phyloP scores from a whole-genome alignment of 768 basidiomycete genomes.

The Agaricus blazei region DNA sequence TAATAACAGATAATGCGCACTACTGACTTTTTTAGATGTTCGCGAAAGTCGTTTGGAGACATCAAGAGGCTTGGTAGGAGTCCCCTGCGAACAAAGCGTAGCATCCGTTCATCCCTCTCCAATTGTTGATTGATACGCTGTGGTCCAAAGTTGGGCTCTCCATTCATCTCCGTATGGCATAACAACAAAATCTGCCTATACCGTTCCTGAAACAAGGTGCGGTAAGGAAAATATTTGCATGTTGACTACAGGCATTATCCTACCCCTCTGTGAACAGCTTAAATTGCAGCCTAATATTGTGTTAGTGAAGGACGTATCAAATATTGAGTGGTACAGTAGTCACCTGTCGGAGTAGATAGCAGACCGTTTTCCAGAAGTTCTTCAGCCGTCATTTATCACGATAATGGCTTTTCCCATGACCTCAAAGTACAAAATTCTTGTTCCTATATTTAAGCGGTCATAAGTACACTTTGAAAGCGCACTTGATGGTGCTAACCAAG shows the following conservation, averaged over 20 bases:
- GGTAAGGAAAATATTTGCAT: background rate
- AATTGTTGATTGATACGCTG: background rate
- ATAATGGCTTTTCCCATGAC: background rate
- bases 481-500: constrained; percentile 5
- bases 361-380: constrained; percentile 11
- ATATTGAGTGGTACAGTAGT: no score
- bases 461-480: background rate
- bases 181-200: background rate
- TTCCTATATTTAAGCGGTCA: background rate
- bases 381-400: constrained; percentile 7
- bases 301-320: no score
- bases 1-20: no score
- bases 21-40: background rate
- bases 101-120: background rate
- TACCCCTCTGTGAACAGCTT: constrained; percentile 1
- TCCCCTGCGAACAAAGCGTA: background rate
- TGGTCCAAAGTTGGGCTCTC: constrained; percentile 18
- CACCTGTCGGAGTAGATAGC: constrained; percentile 9
- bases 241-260: background rate
- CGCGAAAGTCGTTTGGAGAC: background rate
- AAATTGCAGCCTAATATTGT: background rate
- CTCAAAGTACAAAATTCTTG: constrained; percentile 7
- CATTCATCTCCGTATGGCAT: constrained; percentile 22
- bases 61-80: background rate
- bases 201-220: background rate